Conservation (phyloP, 106 monocot species). For the Triglochin maritima region DNA sequence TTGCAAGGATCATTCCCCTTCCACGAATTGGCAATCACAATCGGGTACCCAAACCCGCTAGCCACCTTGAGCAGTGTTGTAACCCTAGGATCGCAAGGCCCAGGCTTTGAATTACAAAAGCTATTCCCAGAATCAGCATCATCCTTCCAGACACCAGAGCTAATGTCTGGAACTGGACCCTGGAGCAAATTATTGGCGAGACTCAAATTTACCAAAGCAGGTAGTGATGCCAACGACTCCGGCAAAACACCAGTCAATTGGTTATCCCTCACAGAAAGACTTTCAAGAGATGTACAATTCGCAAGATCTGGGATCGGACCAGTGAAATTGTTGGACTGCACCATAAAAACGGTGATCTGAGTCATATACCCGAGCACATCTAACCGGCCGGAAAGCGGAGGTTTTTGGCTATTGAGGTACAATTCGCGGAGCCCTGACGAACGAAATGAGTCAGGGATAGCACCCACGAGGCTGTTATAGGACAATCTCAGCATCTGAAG, state of each 20-base stretch:
- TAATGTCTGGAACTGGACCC: constrained; percentile 53
- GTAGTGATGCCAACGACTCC: constrained; percentile 16
- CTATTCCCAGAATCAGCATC: constrained; percentile 43
- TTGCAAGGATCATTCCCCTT: constrained; percentile 66
- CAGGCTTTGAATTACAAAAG: constrained; percentile 37
- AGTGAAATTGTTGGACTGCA: constrained; percentile 70
- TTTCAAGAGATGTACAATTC: constrained; percentile 35
- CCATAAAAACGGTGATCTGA: constrained; percentile 38
- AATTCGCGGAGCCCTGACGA: constrained; percentile 29
- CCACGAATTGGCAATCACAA: constrained; percentile 39
- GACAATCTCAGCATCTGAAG: constrained; percentile 44
- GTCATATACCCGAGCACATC: constrained; percentile 46
- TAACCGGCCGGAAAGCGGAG: constrained; percentile 47
- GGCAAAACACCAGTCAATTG: constrained; percentile 64
- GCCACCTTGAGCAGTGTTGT: constrained; percentile 46
- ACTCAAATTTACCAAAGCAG: constrained; percentile 28
- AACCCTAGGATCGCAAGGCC: constrained; percentile 50
- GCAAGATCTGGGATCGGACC: constrained; percentile 83
- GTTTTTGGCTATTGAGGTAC: constrained; percentile 55
- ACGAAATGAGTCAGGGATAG: constrained; percentile 30
- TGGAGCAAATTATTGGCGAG: constrained; percentile 76
- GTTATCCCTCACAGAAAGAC: constrained; percentile 64
- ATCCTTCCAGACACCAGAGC: constrained; percentile 16
- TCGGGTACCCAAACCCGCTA: constrained; percentile 58
- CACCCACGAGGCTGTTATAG: constrained; percentile 54